Conservation (phyloP, 1,139 yeast genomes). For the Torulaspora globosa region DNA sequence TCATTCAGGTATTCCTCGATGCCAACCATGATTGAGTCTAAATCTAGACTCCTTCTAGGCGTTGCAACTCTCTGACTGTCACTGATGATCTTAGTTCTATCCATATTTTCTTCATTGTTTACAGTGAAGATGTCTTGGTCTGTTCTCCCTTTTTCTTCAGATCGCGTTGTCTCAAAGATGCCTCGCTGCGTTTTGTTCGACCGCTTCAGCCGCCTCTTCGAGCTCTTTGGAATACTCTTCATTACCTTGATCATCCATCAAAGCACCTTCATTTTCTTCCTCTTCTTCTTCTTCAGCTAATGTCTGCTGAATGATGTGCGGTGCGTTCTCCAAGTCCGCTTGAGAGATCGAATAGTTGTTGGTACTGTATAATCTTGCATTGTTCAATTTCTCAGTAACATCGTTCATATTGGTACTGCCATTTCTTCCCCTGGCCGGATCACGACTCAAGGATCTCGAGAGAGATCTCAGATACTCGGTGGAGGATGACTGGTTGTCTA, state of each 20-base stretch:
- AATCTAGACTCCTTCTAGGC: slow-evolving; percentile 6
- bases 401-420: slow-evolving; percentile 5
- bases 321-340: slow-evolving; percentile 25
- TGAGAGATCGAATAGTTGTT: slow-evolving; percentile 28
- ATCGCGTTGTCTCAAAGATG: slow-evolving; percentile 17
- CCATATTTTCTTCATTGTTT: background rate
- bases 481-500: slow-evolving; percentile 19
- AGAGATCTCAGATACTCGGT: slow-evolving; percentile 32
- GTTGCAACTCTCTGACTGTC: background rate
- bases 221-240: slow-evolving; percentile 16
- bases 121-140: background rate
- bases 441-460: slow-evolving; percentile 32
- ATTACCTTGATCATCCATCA: slow-evolving; percentile 19
- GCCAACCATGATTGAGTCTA: slow-evolving; percentile 24
- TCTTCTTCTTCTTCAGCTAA: slow-evolving; percentile 21
- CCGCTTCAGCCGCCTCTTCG: slow-evolving; percentile 15
- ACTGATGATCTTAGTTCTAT: background rate
- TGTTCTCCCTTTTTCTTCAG: slow-evolving; percentile 6
- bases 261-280: slow-evolving; percentile 16
- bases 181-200: slow-evolving; percentile 19
- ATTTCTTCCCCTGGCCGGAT: slow-evolving; percentile 14
- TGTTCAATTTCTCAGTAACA: slow-evolving; percentile 9
- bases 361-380: slow-evolving; percentile 22
- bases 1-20: slow-evolving; percentile 21
- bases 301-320: slow-evolving; percentile 23